These are phyloP conservation scores for Peronospora farinosa DNA, from an alignment of 352 stramenopile genomes.

Conservation along the genomic window DNA sequence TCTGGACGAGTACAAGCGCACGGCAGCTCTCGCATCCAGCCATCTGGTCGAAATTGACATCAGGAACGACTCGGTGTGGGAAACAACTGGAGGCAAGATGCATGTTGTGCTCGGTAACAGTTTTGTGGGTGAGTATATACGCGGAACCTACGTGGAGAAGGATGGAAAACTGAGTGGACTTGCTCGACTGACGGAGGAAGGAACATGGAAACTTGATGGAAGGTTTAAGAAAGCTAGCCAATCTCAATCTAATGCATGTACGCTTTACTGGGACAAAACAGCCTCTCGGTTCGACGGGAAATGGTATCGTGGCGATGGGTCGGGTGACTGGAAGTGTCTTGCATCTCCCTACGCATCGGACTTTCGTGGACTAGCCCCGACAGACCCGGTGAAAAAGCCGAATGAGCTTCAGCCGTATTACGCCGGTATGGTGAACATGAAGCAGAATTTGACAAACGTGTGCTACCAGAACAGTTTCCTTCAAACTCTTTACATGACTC, in stretches of 20 bases:
- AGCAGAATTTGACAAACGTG: constrained; percentile 85
- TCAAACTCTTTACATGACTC: constrained; percentile 83
- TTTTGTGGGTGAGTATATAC: constrained; percentile 59
- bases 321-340: constrained; percentile 75
- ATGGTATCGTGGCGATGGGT: constrained; percentile 80
- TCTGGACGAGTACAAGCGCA: constrained; percentile 49
- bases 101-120: constrained; percentile 33
- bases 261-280: constrained; percentile 52
- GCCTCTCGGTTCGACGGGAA: constrained; percentile 69
- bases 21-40: constrained; percentile 30
- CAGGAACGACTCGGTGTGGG: constrained; percentile 48
- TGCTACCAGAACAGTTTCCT: constrained; percentile 90
- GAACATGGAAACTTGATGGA: constrained; percentile 60
- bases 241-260: constrained; percentile 65
- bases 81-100: constrained; percentile 64
- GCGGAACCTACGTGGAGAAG: constrained; percentile 65
- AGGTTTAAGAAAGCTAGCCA: constrained; percentile 63
- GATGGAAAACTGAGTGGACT: constrained; percentile 65
- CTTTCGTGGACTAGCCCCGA: constrained; percentile 56
- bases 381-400: constrained; percentile 32
- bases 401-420: constrained; percentile 64
- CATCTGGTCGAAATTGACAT: constrained; percentile 25
- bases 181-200: constrained; percentile 38
- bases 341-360: constrained; percentile 39
- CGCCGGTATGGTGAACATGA: constrained; percentile 84